Evolutionary conservation across 805 yeast genomes (phyloP).

Genomic region (Sugiyamaella qingdaonensis): DNA sequence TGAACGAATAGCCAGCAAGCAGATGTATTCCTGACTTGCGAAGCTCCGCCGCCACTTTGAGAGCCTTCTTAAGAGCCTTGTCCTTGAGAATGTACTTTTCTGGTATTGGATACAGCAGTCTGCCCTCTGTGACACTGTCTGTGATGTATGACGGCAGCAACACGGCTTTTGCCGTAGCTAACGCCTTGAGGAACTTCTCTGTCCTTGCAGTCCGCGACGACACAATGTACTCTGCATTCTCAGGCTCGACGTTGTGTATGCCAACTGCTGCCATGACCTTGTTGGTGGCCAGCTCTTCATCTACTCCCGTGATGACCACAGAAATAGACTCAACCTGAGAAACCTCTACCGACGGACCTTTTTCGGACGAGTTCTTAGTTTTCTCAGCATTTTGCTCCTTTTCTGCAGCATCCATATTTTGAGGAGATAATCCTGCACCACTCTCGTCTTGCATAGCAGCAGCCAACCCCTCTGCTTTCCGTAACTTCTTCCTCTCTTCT

Average conservation of each 20-base stretch:
- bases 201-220: constrained; percentile 85
- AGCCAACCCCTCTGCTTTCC: constrained; percentile 1
- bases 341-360: not conserved
- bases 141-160: constrained; percentile 27
- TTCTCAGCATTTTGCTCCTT: not conserved
- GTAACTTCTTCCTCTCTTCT: constrained; percentile 23
- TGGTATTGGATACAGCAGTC: constrained; percentile 17
- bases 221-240: constrained; percentile 45
- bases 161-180: constrained; percentile 44
- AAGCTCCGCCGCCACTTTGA: constrained; percentile 21
- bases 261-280: constrained; percentile 44
- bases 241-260: constrained; percentile 43
- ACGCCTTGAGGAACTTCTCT: constrained; percentile 73
- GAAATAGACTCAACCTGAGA: constrained; percentile 12
- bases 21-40: constrained; percentile 27
- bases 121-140: constrained; percentile 22
- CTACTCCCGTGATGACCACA: constrained; percentile 28
- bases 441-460: not conserved
- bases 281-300: constrained; percentile 19
- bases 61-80: constrained; percentile 24
- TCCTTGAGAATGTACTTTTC: constrained; percentile 25
- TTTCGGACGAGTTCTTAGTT: not conserved
- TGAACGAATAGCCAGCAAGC: constrained; percentile 48
- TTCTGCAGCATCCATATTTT: not conserved
- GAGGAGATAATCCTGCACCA: not conserved